Evolutionary conservation across 2,329 filamentous ascomycete genomes (phyloP).

Genomic region (Bipolaris zeicola): DNA sequence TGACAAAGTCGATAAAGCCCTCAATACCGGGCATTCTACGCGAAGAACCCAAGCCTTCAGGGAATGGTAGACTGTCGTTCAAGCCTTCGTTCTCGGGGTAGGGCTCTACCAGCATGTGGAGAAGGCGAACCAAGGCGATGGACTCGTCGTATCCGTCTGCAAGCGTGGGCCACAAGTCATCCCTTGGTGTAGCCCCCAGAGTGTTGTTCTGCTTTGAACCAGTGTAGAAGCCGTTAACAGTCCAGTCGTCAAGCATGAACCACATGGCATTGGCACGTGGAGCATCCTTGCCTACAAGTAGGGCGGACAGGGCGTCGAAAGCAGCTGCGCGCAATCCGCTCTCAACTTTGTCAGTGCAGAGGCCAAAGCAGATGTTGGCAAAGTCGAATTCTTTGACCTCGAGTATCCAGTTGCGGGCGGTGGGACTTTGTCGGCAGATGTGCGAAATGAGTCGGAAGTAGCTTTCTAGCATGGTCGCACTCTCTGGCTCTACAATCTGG

Average conservation of each 20-base stretch:
- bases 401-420: conserved; percentile 75
- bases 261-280: conserved; percentile 76
- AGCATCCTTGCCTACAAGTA: conserved; percentile 75
- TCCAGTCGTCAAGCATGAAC: conserved; percentile 79
- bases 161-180: conserved; percentile 71
- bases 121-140: conserved; percentile 78
- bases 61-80: conserved; percentile 81
- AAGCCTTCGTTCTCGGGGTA: conserved; percentile 65
- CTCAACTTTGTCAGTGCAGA: conserved; percentile 78
- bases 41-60: conserved; percentile 78
- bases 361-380: conserved; percentile 74
- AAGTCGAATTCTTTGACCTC: conserved; percentile 70
- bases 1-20: conserved; percentile 87
- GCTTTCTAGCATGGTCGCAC: conserved; percentile 93
- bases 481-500: conserved; percentile 84
- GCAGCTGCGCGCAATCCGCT: conserved; percentile 80
- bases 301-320: conserved; percentile 75
- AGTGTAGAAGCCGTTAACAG: conserved; percentile 51
- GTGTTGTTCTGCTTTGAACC: conserved; percentile 39
- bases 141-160: conserved; percentile 82
- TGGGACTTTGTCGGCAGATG: conserved; percentile 74
- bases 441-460: conserved; percentile 89
- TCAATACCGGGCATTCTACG: conserved; percentile 87
- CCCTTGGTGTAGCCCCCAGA: conserved; percentile 29
- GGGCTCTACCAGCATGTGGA: conserved; percentile 74